Evolutionary conservation across 352 stramenopile genomes (phyloP), one percentile per base, ranked within the genome.

Genomic region (Pythium scleroteichum): DNA sequence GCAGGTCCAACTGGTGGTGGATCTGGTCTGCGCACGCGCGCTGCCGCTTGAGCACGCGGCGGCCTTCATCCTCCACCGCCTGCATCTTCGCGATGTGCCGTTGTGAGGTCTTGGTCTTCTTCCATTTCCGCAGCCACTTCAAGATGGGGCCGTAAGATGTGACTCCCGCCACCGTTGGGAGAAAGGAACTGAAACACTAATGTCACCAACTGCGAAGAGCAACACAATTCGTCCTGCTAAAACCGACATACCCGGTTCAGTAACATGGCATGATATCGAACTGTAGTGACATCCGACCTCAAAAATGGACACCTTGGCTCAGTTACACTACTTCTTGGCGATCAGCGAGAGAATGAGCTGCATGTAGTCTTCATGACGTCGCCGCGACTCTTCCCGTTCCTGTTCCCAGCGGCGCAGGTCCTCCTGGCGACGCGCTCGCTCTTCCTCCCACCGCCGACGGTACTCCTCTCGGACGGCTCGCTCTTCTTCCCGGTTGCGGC

Each of bases 11-110:
- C 19, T 92, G 78, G 32, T 62, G 68, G 59, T 90, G 71, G 57
- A 92, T 84, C 58, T 85, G 69, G 47, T 69, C 75, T 26, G 70
- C 78, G 47, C 78, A 81, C 26, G 86, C 49, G 16, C 80, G 76
- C 68, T 92, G 82, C 47, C 85, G 86, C 71, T 92, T 92, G 55
- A 90, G 61, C 71, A 84, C 79, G 53, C 76, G 75, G 52, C 76
- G 69, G 24, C 66, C 78, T 50, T 88, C 82, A 38, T 90, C 80
- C 27, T 77, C 73, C 24, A 90, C 62, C 23, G 68, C 69, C 68
- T 88, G 73, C 81, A 90, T 90, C 42, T 16, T 52, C 27, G 23
- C 46, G 44, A 42, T 35, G 33, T 39, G 22, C 4, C 4, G 32
- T 50, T 46, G 22, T 48, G 16, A 13, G 23, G n/a, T 35, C 20